Evolutionary conservation across 306 rosid genomes (phyloP).

Genomic region (Dryas drummondii): DNA sequence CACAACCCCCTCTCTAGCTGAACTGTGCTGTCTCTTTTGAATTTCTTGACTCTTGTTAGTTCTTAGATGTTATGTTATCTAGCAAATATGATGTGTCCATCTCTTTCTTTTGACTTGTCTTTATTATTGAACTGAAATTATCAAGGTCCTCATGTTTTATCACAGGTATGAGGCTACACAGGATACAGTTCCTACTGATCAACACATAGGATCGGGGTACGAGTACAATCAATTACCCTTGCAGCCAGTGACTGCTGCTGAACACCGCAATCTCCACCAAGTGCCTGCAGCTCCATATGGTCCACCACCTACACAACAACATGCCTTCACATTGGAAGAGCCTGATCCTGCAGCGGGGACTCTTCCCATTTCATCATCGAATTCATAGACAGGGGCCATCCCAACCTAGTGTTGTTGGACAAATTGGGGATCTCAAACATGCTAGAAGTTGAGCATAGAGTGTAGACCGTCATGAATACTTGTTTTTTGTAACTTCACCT

Average conservation of each 20-base stretch:
- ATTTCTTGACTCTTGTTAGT: background rate
- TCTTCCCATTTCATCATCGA: background rate
- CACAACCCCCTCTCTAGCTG: background rate
- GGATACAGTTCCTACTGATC: constrained; percentile 1
- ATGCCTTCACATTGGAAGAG: background rate
- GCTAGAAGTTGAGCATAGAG: background rate
- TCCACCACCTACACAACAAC: background rate
- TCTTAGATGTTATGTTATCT: background rate
- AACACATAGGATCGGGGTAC: background rate
- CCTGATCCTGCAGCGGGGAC: background rate
- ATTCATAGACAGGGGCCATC: background rate
- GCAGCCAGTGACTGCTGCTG: constrained; percentile 4
- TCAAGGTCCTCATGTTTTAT: background rate
- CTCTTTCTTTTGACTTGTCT: background rate
- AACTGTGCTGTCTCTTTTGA: background rate
- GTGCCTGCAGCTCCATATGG: background rate
- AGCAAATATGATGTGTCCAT: background rate
- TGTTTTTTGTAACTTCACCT: background rate
- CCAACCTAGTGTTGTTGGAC: background rate
- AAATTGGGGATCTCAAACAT: background rate
- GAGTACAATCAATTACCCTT: constrained; percentile 3
- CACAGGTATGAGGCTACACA: constrained; percentile 3
- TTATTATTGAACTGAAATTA: background rate
- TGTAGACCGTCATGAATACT: background rate
- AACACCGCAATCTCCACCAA: background rate